Conservation (phyloP, 2,329 filamentous ascomycete species). For the Cladosporium sp. region DNA sequence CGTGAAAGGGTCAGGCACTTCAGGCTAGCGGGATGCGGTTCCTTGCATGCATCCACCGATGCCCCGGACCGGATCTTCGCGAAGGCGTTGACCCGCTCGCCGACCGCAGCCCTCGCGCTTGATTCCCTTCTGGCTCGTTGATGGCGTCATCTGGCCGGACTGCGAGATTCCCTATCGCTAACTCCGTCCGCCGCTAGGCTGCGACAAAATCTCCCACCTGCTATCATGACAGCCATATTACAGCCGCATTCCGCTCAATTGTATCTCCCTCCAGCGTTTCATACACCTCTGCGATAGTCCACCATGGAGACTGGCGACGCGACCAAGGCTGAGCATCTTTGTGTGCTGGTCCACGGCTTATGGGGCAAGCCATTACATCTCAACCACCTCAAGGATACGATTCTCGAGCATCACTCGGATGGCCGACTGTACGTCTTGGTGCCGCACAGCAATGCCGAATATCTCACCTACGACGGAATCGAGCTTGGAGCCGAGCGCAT, state of each 20-base stretch:
- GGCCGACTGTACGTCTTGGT: constrained; percentile 65
- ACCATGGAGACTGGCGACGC: constrained; percentile 8
- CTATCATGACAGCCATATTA: no score
- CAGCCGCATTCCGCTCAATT: background rate
- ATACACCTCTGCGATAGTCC: background rate
- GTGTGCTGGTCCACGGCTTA: constrained; percentile 69
- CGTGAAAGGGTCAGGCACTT: no score
- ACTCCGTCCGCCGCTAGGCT: background rate
- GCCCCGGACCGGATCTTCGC: no score
- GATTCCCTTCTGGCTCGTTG: no score
- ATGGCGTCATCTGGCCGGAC: background rate
- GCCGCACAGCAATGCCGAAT: constrained; percentile 66
- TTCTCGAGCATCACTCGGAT: constrained; percentile 55
- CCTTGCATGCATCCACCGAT: no score
- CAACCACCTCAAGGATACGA: constrained; percentile 57
- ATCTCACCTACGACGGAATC: constrained; percentile 62
- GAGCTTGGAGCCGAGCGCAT: constrained; percentile 63
- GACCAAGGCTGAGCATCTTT: constrained; percentile 52
- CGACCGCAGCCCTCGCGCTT: no score
- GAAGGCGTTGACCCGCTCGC: no score
- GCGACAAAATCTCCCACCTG: background rate
- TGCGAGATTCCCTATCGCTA: background rate
- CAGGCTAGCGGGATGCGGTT: no score
- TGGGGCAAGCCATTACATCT: constrained; percentile 78
- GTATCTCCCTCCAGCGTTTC: background rate